Percentiles rank a stretch among this genome's conserved stretches.
These are phyloP conservation scores for Oenanthe javanica DNA, from an alignment of 140 eudicot species.

Conservation along the genomic window DNA sequence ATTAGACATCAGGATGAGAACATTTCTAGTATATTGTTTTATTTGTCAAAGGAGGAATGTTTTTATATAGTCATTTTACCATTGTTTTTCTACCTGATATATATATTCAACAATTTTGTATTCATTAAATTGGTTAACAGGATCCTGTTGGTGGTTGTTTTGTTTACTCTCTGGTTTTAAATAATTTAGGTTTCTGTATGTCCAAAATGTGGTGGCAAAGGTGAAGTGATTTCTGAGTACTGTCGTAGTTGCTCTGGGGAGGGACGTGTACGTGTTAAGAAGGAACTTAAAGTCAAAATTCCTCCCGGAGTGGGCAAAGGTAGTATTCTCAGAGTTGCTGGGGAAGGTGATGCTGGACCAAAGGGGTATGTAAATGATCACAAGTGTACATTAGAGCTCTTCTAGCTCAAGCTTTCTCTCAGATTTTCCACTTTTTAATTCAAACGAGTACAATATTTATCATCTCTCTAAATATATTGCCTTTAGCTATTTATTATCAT, in stretches of 20 bases:
- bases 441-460: background rate
- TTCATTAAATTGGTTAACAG: background rate
- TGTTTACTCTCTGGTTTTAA: background rate
- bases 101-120: background rate
- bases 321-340: conserved; percentile 83
- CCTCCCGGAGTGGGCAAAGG: conserved; percentile 97
- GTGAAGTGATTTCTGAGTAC: conserved; percentile 83
- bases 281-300: conserved; percentile 86
- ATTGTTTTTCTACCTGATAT: background rate
- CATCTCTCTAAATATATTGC: background rate
- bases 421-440: background rate
- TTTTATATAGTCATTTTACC: background rate
- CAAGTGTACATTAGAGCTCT: background rate
- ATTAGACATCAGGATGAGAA: background rate
- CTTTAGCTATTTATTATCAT: background rate
- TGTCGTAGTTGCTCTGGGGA: conserved; percentile 94
- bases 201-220: conserved; percentile 92
- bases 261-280: conserved; percentile 81
- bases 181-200: conserved; percentile 73
- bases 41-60: background rate
- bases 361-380: conserved; percentile 58
- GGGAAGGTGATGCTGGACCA: conserved; percentile 99
- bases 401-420: background rate
- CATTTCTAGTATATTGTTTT: background rate
- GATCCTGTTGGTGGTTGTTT: background rate